phyloP scores from a whole-genome alignment of 306 rosid species.

The Canavalia gladiata region DNA sequence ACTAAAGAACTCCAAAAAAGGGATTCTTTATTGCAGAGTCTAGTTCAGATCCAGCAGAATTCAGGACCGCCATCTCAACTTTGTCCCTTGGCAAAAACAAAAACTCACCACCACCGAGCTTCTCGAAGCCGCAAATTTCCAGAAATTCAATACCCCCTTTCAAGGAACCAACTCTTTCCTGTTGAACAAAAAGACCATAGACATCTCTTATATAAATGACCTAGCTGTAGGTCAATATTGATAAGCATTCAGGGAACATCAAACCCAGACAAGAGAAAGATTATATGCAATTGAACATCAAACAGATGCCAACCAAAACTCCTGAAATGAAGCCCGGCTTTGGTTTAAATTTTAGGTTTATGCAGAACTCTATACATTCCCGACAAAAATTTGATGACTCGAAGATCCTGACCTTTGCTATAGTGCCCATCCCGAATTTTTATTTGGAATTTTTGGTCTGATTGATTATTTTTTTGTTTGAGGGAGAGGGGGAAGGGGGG shows the following conservation, averaged over 20 bases:
- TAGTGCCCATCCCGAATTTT: background rate
- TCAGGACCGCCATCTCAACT: constrained; percentile 78
- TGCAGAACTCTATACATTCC: constrained; percentile 30
- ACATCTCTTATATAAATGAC: background rate
- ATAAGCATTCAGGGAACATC: background rate
- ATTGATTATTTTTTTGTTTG: background rate
- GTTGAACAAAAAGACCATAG: constrained; percentile 44
- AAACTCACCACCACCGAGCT: constrained; percentile 77
- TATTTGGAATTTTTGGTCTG: no score
- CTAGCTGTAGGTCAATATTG: constrained; percentile 13
- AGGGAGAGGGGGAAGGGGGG: background rate
- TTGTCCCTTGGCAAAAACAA: constrained; percentile 78
- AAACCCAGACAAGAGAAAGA: constrained; percentile 8
- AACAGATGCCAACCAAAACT: background rate
- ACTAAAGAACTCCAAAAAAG: constrained; percentile 86
- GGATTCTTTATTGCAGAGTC: constrained; percentile 97
- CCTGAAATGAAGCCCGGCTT: background rate
- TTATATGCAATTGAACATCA: background rate
- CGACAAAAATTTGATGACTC: background rate
- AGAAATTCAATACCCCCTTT: constrained; percentile 88
- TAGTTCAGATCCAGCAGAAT: constrained; percentile 86
- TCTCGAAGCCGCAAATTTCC: constrained; percentile 93
- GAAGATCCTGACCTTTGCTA: background rate
- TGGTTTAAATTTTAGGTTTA: background rate
- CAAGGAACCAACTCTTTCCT: constrained; percentile 95